Percentiles rank a stretch among this genome's conserved stretches.
phyloP scores from a whole-genome alignment of 176 grass and related monocot genomes.

The Cocos nucifera region DNA sequence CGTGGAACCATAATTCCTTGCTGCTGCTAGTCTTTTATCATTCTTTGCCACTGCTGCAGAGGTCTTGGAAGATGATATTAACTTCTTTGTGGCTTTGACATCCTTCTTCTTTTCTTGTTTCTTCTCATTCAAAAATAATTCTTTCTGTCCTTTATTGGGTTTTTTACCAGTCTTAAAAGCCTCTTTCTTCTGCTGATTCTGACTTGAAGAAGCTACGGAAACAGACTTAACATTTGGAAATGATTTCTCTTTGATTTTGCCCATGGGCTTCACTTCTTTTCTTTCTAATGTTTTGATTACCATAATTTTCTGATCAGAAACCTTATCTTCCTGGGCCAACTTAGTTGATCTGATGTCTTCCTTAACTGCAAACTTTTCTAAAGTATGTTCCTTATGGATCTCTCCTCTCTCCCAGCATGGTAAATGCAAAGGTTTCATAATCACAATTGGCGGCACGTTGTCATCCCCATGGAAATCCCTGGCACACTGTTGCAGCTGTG shows the following conservation, averaged over 20 bases:
- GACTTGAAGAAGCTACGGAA: neutral
- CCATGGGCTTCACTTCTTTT: conserved; percentile 16
- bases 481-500: neutral
- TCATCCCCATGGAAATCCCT: neutral
- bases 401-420: conserved; percentile 11
- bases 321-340: conserved; percentile 21
- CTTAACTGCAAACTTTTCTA: neutral
- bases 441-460: conserved; percentile 20
- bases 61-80: conserved; percentile 16
- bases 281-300: neutral
- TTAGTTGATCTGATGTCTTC: conserved; percentile 23
- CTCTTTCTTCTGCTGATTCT: conserved; percentile 23
- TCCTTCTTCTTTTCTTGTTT: conserved; percentile 37
- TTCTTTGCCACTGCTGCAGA: conserved; percentile 5
- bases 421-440: conserved; percentile 19
- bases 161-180: conserved; percentile 12
- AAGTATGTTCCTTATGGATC: neutral
- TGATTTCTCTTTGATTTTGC: conserved; percentile 15
- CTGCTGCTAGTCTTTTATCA: conserved; percentile 24
- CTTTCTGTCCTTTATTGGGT: conserved; percentile 23
- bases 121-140: conserved; percentile 19
- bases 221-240: conserved; percentile 26
- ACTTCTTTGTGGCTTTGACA: conserved; percentile 22
- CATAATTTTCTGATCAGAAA: conserved; percentile 1
- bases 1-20: conserved; percentile 27